These are phyloP conservation scores for Aspergillus ruber DNA, from an alignment of 2,329 filamentous ascomycete genomes.

Conservation along the genomic window DNA sequence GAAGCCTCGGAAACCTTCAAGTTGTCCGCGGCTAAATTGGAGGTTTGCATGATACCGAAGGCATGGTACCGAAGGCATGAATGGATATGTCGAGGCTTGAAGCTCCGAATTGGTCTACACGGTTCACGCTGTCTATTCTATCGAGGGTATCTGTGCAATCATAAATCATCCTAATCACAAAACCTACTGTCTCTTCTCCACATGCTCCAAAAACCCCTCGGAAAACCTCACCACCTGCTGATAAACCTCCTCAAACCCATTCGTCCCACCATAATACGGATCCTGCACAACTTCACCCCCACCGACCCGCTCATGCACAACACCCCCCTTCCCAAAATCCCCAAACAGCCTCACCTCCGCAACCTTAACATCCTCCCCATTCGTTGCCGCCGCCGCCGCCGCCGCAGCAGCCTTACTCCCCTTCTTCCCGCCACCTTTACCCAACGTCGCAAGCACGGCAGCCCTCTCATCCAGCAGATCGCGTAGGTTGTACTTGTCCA, in stretches of 20 bases:
- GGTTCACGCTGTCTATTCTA: no score
- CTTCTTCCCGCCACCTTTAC: slow-evolving; percentile 28
- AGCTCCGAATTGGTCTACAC: no score
- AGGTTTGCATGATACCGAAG: no score
- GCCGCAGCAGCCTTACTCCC: slow-evolving; percentile 32
- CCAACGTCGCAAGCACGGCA: slow-evolving; percentile 44
- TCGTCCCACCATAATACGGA: slow-evolving; percentile 82
- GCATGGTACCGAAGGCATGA: no score
- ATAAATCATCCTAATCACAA: neutral
- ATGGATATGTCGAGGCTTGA: no score
- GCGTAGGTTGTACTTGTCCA: slow-evolving; percentile 77
- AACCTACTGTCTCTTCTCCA: slow-evolving; percentile 26
- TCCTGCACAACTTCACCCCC: slow-evolving; percentile 68
- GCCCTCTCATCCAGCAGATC: slow-evolving; percentile 59
- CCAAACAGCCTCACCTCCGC: slow-evolving; percentile 73
- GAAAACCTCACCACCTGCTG: slow-evolving; percentile 75
- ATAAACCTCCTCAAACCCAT: slow-evolving; percentile 80
- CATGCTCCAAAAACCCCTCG: slow-evolving; percentile 63
- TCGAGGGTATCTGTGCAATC: neutral
- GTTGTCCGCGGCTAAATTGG: no score
- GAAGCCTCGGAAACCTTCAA: no score
- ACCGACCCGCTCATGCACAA: slow-evolving; percentile 28
- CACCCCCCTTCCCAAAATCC: slow-evolving; percentile 60
- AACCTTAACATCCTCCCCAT: slow-evolving; percentile 30
- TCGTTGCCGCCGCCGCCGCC: slow-evolving; percentile 26